phyloP scores from a whole-genome alignment of 352 stramenopile genomes.

The Pythium biforme region DNA sequence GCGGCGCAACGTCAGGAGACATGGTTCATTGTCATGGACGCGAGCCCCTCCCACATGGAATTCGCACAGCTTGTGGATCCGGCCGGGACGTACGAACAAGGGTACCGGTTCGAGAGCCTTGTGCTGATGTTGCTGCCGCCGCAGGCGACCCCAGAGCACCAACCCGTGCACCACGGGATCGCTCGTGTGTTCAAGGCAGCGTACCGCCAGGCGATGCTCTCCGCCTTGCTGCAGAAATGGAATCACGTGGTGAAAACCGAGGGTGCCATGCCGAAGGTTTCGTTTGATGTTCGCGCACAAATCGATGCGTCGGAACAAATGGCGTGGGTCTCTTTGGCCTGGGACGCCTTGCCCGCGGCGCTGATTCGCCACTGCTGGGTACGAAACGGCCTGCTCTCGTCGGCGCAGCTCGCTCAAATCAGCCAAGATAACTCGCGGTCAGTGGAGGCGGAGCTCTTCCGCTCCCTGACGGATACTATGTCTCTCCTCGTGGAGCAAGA shows the following conservation, averaged over 20 bases:
- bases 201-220: slow-evolving; percentile 61
- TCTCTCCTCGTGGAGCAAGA: slow-evolving; percentile 8
- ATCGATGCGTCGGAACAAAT: slow-evolving; percentile 11
- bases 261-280: slow-evolving; percentile 13
- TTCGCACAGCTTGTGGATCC: slow-evolving; percentile 61
- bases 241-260: slow-evolving; percentile 10
- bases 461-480: slow-evolving; percentile 17
- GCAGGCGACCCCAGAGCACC: slow-evolving; percentile 31
- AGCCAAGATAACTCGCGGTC: slow-evolving; percentile 29
- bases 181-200: slow-evolving; percentile 56
- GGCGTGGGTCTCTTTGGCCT: slow-evolving; percentile 17
- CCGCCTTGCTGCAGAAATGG: slow-evolving; percentile 37
- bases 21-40: slow-evolving; percentile 72
- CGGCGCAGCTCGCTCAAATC: slow-evolving; percentile 24
- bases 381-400: slow-evolving; percentile 23
- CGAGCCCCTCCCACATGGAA: slow-evolving; percentile 59
- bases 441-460: slow-evolving; percentile 26
- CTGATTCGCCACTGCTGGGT: slow-evolving; percentile 34
- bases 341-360: slow-evolving; percentile 20
- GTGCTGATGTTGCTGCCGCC: slow-evolving; percentile 66
- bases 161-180: slow-evolving; percentile 66
- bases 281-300: slow-evolving; percentile 8
- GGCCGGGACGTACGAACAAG: slow-evolving; percentile 49
- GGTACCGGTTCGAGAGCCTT: slow-evolving; percentile 64
- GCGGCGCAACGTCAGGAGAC: slow-evolving; percentile 54